Evolutionary conservation across 2,329 filamentous ascomycete genomes (phyloP), one percentile per base, ranked within the genome.

Genomic region (Monilinia polystroma): DNA sequence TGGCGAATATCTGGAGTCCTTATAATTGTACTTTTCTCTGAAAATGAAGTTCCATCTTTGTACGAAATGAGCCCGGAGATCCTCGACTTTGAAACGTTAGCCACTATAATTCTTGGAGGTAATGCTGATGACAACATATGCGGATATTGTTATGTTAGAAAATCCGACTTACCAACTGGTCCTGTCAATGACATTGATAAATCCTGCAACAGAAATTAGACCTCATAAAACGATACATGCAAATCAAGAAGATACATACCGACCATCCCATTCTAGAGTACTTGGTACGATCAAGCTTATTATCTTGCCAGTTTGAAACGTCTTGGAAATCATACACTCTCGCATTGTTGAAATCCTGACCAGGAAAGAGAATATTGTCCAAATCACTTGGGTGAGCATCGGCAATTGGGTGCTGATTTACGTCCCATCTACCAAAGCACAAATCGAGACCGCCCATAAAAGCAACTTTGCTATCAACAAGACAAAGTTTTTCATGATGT

Each of bases 31-130:
- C 77, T 97, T 97, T 63, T 90, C 87, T 66, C 87, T 83, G 71
- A 87, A 96, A 70, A 97, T 93, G 76, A 91, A 96, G 79, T 97
- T 97, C 92, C 93, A 97, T 72, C 93, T 83, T 75, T 96, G 90
- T 2, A 87, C 84, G 73, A 97, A 97, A 76, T 97, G 92, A 6
- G 85, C 84, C 43, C 87, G 82, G 43, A 97, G 81, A 76, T 91
- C 92, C 69, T 89, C 82, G 0, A 94, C 88, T 62, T 14, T 12
- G 45, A 62, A 62, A 29, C 4, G 45, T 62, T 38, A 62, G 45
- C 18, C 12, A 92, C 14, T 20, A 4, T 20, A 26, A 26, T 2
- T 7, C 3, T 20, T 89, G 0, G 88, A 45, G 4, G 23, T 3
- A 12, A 41, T 51, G 35, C 1, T 18, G 16, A 8, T 11, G 20